Base-by-base conservation (phyloP, 805 yeast genomes). In the Scheffersomyces spartinae region DNA sequence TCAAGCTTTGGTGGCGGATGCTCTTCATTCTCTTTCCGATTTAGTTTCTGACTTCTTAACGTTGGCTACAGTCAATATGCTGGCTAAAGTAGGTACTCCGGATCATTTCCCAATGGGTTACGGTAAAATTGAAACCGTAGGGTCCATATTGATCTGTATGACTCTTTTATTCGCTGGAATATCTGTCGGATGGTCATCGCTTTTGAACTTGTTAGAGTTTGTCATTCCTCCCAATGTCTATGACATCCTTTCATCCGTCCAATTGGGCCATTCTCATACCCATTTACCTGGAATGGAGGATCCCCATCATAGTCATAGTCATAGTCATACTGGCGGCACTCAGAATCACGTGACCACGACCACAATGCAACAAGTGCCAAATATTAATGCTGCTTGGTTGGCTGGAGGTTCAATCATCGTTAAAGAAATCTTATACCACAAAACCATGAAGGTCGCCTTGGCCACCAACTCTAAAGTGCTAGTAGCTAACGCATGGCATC, bases 401-500 rank as follows among this genome's bases (percentile, higher is more conserved):
- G 98, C 98, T 0, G 74, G 79, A 30, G 95, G 75, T 2, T 83
- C 95, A 1, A 83, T 91, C 32, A 70, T 65, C 3, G 68, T 85
- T 20, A 91, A 91, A 46, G 98, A 91, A 50, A 71, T 94, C 69
- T 71, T 91, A 21, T 91, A 72, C 53, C 72, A 72, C 31, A 80
- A 83, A 8, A 91, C 98, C 0, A 67, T 76, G 52, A 71, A 73
- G 33, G 73, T 91, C 13, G 98, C 96, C 1, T 61, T 63, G 25
- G 60, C 68, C 33, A 68, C 83, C 15, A 80, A 82, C 44, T 84
- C 95, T 1, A 83, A 84, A 34, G 97, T 91, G 3, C 63, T 91
- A 24, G 74, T 83, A 25, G 98, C 98, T 4, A 91, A 91, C 45
- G 98, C 98, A 3, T 91, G 98, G 97, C 98, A 91, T 49, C 98